Percentiles rank a stretch among this genome's conserved stretches.
Conservation (phyloP, 768 basidiomycete species). For the Neoboletus brunneissimus region DNA sequence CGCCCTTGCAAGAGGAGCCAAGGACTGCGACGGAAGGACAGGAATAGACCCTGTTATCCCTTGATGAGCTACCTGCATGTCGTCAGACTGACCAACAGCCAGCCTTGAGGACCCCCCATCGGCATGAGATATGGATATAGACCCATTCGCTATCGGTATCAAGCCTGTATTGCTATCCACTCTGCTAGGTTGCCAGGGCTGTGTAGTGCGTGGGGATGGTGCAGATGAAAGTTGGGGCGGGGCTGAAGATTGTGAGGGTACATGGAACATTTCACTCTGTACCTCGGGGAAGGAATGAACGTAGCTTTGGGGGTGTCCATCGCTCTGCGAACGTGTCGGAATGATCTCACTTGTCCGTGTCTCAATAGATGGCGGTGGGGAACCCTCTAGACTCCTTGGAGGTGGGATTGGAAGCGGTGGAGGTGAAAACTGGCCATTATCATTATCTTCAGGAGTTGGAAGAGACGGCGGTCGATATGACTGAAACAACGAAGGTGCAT, state of each 20-base stretch:
- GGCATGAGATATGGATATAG: background rate
- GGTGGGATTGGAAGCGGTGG: constrained; percentile 31
- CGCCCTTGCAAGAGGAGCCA: constrained; percentile 2
- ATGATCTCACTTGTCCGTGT: constrained; percentile 28
- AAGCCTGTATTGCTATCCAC: background rate
- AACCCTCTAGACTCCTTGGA: constrained; percentile 24
- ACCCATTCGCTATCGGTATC: background rate
- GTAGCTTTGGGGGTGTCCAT: background rate
- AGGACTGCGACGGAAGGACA: constrained; percentile 9
- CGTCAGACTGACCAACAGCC: constrained; percentile 4
- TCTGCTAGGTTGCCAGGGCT: constrained; percentile 8
- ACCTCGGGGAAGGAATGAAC: constrained; percentile 11
- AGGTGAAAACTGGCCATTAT: constrained; percentile 24
- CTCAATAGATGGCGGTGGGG: constrained; percentile 19
- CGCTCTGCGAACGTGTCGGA: constrained; percentile 15
- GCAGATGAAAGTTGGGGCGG: background rate
- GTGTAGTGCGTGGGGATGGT: background rate
- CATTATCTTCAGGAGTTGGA: constrained; percentile 12
- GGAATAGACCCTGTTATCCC: constrained; percentile 9
- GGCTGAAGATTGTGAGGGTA: constrained; percentile 7
- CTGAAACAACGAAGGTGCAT: constrained; percentile 25
- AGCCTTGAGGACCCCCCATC: constrained; percentile 8
- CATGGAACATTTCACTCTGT: constrained; percentile 27
- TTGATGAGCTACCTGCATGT: constrained; percentile 8
- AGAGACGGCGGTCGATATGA: constrained; percentile 24